Conservation (phyloP, 805 yeast species). For the Gaillardinia entomophila region DNA sequence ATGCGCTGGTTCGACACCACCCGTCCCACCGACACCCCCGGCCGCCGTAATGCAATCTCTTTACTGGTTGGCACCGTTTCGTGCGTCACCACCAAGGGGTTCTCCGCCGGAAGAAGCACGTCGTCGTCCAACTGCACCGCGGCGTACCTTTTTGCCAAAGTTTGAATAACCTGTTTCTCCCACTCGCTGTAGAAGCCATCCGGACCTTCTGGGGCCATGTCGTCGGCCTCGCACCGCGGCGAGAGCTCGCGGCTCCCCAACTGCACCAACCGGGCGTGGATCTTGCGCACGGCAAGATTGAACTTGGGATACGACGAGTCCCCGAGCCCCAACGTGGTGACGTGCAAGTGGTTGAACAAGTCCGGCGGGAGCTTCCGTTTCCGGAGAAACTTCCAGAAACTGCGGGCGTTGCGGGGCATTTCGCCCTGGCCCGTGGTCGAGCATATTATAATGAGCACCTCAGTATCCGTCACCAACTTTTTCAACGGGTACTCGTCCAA, state of each 20-base stretch:
- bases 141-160: too few relatives aligned
- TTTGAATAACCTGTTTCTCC: too few relatives aligned
- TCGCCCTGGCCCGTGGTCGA: constrained; percentile 97
- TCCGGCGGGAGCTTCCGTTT: constrained; percentile 56
- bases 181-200: constrained; percentile 77
- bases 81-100: constrained; percentile 9
- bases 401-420: constrained; percentile 69
- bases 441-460: constrained; percentile 53
- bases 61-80: background rate
- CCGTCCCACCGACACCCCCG: background rate
- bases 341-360: constrained; percentile 52
- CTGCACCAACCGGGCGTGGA: constrained; percentile 73
- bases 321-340: constrained; percentile 86
- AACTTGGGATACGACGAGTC: constrained; percentile 87
- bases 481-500: constrained; percentile 59
- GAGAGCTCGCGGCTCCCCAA: constrained; percentile 74
- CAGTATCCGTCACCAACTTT: constrained; percentile 43
- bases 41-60: background rate
- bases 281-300: constrained; percentile 80
- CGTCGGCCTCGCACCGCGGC: constrained; percentile 85
- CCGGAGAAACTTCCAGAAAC: constrained; percentile 71
- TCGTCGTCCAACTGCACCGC: constrained; percentile 30
- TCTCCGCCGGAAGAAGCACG: constrained; percentile 22
- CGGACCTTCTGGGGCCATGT: constrained; percentile 68
- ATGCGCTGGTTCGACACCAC: constrained; percentile 50